Evolutionary conservation across 73 alveolate genomes (phyloP).

Genomic region (Paramecium biaurelia): DNA sequence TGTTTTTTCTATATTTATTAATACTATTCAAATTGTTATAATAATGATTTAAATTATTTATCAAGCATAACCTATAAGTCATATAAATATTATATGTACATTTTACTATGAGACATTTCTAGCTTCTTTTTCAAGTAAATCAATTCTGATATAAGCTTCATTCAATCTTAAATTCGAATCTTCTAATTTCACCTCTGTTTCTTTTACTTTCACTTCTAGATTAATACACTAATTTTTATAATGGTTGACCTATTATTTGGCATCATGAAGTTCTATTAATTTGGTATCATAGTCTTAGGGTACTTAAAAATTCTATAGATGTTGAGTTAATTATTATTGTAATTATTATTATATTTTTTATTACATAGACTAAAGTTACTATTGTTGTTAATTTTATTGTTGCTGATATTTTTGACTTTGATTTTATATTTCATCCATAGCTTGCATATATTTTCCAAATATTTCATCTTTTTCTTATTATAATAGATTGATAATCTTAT

Average conservation of each 20-base stretch:
- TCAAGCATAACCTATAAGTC: not conserved
- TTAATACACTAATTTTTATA: not conserved
- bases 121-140: not conserved
- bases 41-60: not conserved
- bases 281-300: not conserved
- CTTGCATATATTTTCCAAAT: not conserved
- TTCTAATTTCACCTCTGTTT: not conserved
- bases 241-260: not conserved
- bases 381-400: not conserved
- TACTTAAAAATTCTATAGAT: not conserved
- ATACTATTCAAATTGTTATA: slow-evolving; percentile 24
- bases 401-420: not conserved
- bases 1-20: not conserved
- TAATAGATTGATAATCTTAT: not conserved
- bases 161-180: not conserved
- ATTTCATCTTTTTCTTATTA: slow-evolving; percentile 5
- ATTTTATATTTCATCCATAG: slow-evolving; percentile 1
- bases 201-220: slow-evolving; percentile 31
- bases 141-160: not conserved
- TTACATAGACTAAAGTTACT: not conserved
- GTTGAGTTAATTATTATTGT: not conserved
- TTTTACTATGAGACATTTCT: not conserved
- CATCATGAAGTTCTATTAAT: not conserved
- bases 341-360: slow-evolving; percentile 2
- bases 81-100: not conserved